Percentiles rank a stretch among this genome's conserved stretches.
Evolutionary conservation across 2,329 filamentous ascomycete genomes (phyloP).

Genomic region (Lasiodiplodia hormozganensis): DNA sequence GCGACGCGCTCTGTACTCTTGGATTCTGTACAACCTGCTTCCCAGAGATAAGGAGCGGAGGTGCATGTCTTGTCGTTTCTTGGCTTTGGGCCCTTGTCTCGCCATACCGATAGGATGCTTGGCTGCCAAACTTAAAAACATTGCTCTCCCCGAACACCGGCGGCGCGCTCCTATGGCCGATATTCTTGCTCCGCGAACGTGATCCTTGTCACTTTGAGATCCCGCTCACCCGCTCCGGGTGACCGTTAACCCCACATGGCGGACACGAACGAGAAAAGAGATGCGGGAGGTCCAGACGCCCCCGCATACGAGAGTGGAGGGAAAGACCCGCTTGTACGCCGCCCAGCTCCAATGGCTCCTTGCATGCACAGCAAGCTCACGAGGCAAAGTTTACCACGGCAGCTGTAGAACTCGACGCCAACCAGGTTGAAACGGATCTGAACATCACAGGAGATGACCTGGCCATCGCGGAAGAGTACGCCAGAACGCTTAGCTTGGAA

Average conservation of each 20-base stretch:
- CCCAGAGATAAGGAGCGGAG: constrained; percentile 1
- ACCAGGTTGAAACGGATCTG: constrained; percentile 25
- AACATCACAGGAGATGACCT: constrained; percentile 30
- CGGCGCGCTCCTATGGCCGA: not conserved
- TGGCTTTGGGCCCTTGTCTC: not conserved
- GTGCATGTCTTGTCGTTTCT: not conserved
- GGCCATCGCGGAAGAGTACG: constrained; percentile 25
- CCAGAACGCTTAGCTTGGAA: constrained; percentile 26
- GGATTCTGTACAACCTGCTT: not conserved
- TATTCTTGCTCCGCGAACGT: not conserved
- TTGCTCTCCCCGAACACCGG: not conserved
- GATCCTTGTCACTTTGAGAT: not conserved
- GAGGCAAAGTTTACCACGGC: not conserved
- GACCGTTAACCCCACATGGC: not conserved
- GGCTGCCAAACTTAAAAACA: not conserved
- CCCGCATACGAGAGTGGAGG: not conserved
- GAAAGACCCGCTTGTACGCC: not conserved
- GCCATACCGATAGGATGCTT: not conserved
- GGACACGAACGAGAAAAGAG: not conserved
- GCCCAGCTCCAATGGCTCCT: not conserved
- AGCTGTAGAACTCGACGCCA: not conserved
- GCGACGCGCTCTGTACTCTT: not conserved
- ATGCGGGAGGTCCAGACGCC: not conserved
- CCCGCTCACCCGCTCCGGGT: not conserved
- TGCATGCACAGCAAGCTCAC: not conserved